Base-by-base conservation (phyloP, 495 filamentous ascomycete species). In the Penicillium flavigenum region DNA sequence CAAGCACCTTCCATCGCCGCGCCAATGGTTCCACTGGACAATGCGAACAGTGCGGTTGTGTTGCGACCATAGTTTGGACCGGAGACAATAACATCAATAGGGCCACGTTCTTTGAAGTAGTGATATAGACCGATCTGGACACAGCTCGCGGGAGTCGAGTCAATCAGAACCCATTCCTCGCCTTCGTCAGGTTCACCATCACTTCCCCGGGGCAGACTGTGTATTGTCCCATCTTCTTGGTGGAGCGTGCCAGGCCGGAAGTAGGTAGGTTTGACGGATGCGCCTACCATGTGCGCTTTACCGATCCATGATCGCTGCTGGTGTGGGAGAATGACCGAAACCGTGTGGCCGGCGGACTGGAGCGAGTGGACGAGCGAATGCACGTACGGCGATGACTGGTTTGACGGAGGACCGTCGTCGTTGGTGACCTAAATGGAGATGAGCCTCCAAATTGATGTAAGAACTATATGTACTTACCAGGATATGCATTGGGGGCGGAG, bases 31-130 rank as follows among this genome's bases (percentile, higher is more conserved):
- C 94, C 94, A 42, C 86, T 90, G 39, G 86, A 90, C 51, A 98
- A 75, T n/a, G 88, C 87, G 64, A 98, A 97, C 20, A 96, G 80
- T 1, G 93, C 89, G 0, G 94, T 98, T 4, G 89, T 89, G 73
- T 98, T 98, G 38, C 93, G 79, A 8, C 94, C 94, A 74, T 96
- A 97, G 69, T 98, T 98, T 7, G 94, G 94, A 1, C 94, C 94
- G 12, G 83, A 88, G 5, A 98, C 81, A 4, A 98, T 91, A 3
- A 98, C 75, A 67, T 97, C 93, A 47, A 97, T 77, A 16, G 84
- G 84, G 3, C 85, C 90, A 24, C 84, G 83, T 54, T 90, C 85
- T 56, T 85, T 76, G 77, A 95, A 96, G 78, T 88, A 93, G 75
- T 91, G 90, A 68, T 88, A 86, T 17, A 94, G 81, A 17, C 90